Evolutionary conservation across 306 rosid genomes (phyloP).

Genomic region (Styphnolobium japonicum): DNA sequence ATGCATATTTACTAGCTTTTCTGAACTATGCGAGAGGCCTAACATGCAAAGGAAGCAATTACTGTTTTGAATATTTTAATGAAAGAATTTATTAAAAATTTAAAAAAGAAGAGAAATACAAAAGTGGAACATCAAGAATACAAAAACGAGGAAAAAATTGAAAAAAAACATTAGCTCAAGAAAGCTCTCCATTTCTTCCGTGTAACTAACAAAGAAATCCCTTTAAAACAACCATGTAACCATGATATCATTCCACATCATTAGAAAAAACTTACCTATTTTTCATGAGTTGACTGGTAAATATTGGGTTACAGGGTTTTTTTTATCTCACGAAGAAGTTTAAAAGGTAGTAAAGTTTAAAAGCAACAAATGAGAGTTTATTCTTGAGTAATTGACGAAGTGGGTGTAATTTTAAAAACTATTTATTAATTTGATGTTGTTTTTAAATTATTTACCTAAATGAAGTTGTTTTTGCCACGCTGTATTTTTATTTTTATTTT

Average conservation of each 20-base stretch:
- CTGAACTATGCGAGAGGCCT: slow-evolving; percentile 74
- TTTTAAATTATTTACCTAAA: too few species aligned
- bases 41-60: slow-evolving; percentile 9
- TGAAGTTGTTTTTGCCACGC: too few species aligned
- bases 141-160: not conserved
- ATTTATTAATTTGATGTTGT: too few species aligned
- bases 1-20: slow-evolving; percentile 56
- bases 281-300: slow-evolving; percentile 66
- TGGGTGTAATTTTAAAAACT: too few species aligned
- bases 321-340: slow-evolving; percentile 71
- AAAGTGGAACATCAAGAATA: not conserved
- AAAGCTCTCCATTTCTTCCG: not conserved
- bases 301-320: slow-evolving; percentile 83
- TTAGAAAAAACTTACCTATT: slow-evolving; percentile 50
- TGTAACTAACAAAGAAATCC: not conserved
- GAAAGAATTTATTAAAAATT: not conserved
- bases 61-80: not conserved
- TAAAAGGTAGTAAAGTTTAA: too few species aligned
- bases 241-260: not conserved
- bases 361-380: too few species aligned
- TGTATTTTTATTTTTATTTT: too few species aligned
- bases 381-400: too few species aligned
- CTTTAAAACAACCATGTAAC: not conserved
- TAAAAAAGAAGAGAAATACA: not conserved
- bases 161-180: not conserved